Evolutionary conservation across 2,329 filamentous ascomycete genomes (phyloP).

Genomic region (Ilyonectria mors-panacis): DNA sequence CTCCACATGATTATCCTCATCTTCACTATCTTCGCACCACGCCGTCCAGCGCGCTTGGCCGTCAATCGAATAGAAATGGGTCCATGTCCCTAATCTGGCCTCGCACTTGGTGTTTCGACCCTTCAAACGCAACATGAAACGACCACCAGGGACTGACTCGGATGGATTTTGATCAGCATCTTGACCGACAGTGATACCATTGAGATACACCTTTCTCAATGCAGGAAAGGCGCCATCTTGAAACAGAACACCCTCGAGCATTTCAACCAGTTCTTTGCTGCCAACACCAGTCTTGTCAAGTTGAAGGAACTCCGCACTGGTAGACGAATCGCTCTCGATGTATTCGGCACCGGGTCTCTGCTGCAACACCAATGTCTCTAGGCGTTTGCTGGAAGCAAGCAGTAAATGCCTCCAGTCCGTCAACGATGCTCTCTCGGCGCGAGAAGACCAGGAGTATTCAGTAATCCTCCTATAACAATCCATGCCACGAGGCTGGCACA

Average conservation of each 20-base stretch:
- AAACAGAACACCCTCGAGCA: not conserved
- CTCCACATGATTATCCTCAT: not conserved
- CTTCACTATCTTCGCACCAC: not conserved
- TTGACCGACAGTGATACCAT: not conserved
- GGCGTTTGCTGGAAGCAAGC: not conserved
- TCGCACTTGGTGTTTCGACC: not conserved
- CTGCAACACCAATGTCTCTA: slow-evolving; percentile 34
- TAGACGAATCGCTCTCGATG: slow-evolving; percentile 4
- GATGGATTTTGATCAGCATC: not conserved
- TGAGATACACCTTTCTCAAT: not conserved
- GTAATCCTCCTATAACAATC: not conserved
- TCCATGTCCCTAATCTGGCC: not conserved
- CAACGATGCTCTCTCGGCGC: slow-evolving; percentile 3
- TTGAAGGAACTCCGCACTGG: not conserved
- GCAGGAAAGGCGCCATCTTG: not conserved
- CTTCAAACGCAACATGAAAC: not conserved
- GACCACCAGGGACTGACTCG: not conserved
- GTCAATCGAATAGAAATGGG: not conserved
- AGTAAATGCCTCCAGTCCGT: slow-evolving; percentile 22
- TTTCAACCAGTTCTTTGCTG: not conserved
- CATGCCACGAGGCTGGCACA: slow-evolving; percentile 16
- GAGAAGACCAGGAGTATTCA: slow-evolving; percentile 27
- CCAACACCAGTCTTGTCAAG: not conserved
- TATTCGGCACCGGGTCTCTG: slow-evolving; percentile 28
- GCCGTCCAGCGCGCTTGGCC: not conserved